These are phyloP conservation scores for Echeveria elegans DNA, from an alignment of 164 flowering plant species.

Conservation along the genomic window DNA sequence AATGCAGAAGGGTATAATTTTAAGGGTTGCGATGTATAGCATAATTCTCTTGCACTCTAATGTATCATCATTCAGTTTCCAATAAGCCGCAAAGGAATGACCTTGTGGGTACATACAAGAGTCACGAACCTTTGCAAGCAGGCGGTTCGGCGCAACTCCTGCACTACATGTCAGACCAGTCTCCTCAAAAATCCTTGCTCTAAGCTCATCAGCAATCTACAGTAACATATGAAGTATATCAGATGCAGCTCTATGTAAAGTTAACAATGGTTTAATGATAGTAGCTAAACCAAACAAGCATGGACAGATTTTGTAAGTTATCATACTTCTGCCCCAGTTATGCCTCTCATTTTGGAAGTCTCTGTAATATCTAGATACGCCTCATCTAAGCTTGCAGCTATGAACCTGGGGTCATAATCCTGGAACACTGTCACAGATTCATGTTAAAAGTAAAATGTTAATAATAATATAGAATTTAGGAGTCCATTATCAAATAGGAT, in stretches of 20 bases:
- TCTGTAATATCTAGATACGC: conserved; percentile 91
- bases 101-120: not conserved
- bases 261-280: not conserved
- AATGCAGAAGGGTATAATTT: not conserved
- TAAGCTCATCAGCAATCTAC: conserved; percentile 83
- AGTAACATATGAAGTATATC: not conserved
- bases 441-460: conserved; percentile 1
- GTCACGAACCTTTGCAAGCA: conserved; percentile 80
- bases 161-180: conserved; percentile 98
- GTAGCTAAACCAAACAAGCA: not conserved
- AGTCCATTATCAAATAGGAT: not conserved
- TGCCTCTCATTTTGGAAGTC: conserved; percentile 56
- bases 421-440: conserved; percentile 39
- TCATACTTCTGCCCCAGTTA: conserved; percentile 65
- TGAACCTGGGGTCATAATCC: conserved; percentile 74
- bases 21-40: not conserved
- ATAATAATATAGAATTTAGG: not conserved
- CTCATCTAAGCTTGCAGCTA: conserved; percentile 92
- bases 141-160: conserved; percentile 90
- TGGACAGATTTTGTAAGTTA: not conserved
- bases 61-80: not conserved
- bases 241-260: no score
- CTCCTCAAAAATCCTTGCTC: conserved; percentile 44
- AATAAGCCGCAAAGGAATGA: not conserved
- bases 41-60: not conserved